Base-by-base conservation (phyloP, 805 yeast genomes). In the Nakazawaea pomicola region DNA sequence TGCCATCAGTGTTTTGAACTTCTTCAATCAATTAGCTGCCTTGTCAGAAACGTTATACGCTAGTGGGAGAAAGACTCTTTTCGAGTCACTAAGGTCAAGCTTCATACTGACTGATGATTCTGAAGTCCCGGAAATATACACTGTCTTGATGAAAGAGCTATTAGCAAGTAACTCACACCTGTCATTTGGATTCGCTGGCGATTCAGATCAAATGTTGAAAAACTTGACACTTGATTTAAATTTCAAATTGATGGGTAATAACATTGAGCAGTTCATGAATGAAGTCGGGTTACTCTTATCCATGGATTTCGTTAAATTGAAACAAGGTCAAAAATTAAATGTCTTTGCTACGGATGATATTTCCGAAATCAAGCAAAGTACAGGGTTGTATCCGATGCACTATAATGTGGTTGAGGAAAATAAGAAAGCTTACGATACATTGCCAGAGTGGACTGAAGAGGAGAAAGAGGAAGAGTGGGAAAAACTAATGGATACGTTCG, bases 391-490 rank as follows among this genome's bases (percentile, higher is more conserved):
- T 20, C 44, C 44, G 2, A 16, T 31, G 29, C 44, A 41, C 21
- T 41, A 41, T 20, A 16, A 35, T 27, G 33, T 41, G 6, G 16
- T 41, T 2, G 33, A 36, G 16, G 40, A 41, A 18, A 41, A 41
- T n/a, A 29, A 34, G 25, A 40, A 40, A 21, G 8, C 6, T 9
- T 14, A 14, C 12, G 36, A 35, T 25, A 6, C 24, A 11, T 31
- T 41, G 20, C 40, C 44, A 8, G 40, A 41, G 24, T 25, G 16
- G 33, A 41, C 44, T 4, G 44, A 35, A 17, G 44, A 35, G 17
- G 44, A 41, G 25, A 41, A 41, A 17, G 44, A 41, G 27, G 34
- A 36, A 36, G 44, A 41, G 20, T 41, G 36, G 33, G 44, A 41
- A 15, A 41, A 25, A 18, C 36, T 41, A 29, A 35, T 41, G 40